Evolutionary conservation across 2,329 filamentous ascomycete species (phyloP), one percentile per base, ranked within the genome.

Genomic region (Pezicula rhizophila): DNA sequence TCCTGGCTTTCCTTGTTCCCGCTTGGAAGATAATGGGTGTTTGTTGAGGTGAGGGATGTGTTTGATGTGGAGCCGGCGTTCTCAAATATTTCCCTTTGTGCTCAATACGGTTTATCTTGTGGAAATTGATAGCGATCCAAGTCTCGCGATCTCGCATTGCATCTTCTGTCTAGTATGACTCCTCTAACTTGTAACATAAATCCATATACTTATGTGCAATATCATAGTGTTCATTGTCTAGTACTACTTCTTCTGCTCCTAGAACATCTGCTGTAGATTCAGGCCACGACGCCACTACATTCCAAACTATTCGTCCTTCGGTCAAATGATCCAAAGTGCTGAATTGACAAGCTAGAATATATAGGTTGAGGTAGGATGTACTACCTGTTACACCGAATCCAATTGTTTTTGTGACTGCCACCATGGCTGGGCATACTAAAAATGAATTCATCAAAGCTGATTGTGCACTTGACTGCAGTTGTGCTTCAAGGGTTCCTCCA

Each of bases 21-120:
- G 84, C 84, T 62, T 87, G 84, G 2, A 87, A 69, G 5, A 87
- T 73, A 1, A 87, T 68, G 0, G 84, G 84, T 1, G 82, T 85
- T 1, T 84, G 70, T 57, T 87, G 84, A 0, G 81, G 82, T 46
- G 75, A 76, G 0, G 82, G 82, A 43, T 84, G 74, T 45, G 77
- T 78, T 55, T 85, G 74, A 51, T 85, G 79, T 17, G 80, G 80
- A 14, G 18, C 33, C 4, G 33, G 14, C 1, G 28, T 28, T 14
- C 39, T 46, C 33, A 46, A 38, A 20, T 46, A 39, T 31, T 46
- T 46, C 15, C 44, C 44, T 18, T 38, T 33, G 14, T 46, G 44
- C 6, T 46, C 12, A 14, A 46, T 46, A 15, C 28, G 14, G 4
- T 28, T 18, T 15, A 39, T 28, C 28, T 28, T 18, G 17, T 38